phyloP scores from a whole-genome alignment of 768 basidiomycete genomes.

The Tricholoma hemisulphureum region DNA sequence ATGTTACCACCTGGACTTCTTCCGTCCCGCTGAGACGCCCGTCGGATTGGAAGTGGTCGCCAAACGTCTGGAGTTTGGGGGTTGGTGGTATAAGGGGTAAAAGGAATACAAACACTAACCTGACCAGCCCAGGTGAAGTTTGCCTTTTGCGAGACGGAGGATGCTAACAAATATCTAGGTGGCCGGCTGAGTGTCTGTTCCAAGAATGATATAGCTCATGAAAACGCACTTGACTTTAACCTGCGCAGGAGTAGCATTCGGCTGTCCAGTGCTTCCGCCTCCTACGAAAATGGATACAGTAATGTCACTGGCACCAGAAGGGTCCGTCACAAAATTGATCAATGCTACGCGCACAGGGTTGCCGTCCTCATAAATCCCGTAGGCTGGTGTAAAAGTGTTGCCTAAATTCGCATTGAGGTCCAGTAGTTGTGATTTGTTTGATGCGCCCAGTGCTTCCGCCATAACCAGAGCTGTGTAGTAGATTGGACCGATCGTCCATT shows the following conservation, averaged over 20 bases:
- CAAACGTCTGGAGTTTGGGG: slow-evolving; percentile 46
- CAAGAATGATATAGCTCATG: slow-evolving; percentile 10
- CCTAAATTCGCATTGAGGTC: slow-evolving; percentile 56
- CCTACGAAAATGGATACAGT: slow-evolving; percentile 51
- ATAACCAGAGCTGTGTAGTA: slow-evolving; percentile 73
- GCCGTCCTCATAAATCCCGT: slow-evolving; percentile 73
- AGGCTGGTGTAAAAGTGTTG: slow-evolving; percentile 59
- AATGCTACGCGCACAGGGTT: slow-evolving; percentile 59
- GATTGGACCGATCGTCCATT: slow-evolving; percentile 76
- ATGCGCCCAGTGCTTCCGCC: slow-evolving; percentile 65
- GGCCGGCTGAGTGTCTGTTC: slow-evolving; percentile 8
- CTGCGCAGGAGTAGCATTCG: slow-evolving; percentile 38
- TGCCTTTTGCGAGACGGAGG: slow-evolving; percentile 49
- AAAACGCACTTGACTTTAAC: slow-evolving; percentile 58
- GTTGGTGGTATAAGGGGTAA: neutral
- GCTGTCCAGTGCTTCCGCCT: slow-evolving; percentile 36
- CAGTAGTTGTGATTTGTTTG: slow-evolving; percentile 59
- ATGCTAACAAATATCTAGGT: slow-evolving; percentile 51
- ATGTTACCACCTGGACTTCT: slow-evolving; percentile 52
- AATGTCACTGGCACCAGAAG: slow-evolving; percentile 54
- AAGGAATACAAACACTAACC: slow-evolving; percentile 26
- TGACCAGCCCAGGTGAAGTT: slow-evolving; percentile 66
- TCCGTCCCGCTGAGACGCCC: slow-evolving; percentile 56
- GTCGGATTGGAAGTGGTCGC: slow-evolving; percentile 58
- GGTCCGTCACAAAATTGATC: slow-evolving; percentile 70